phyloP scores from a whole-genome alignment of 768 basidiomycete genomes.

The Tulasnella sp. region DNA sequence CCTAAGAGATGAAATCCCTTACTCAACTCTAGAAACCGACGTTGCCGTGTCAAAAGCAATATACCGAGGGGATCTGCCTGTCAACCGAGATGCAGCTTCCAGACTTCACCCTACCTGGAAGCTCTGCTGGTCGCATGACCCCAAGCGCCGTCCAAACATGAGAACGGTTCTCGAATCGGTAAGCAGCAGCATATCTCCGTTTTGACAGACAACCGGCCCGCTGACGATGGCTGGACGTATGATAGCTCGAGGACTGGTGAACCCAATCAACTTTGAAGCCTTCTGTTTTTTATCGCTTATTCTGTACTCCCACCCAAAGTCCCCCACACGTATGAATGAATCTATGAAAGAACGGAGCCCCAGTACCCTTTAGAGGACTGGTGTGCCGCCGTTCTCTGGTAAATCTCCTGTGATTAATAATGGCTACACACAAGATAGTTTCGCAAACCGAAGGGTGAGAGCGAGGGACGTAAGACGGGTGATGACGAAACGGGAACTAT shows the following conservation, averaged over 20 bases:
- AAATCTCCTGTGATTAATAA: no score
- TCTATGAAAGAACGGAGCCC: neutral
- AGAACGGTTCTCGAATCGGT: neutral
- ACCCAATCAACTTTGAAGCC: neutral
- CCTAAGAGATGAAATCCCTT: neutral
- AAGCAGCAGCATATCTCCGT: neutral
- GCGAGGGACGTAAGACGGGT: no score
- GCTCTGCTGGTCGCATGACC: neutral
- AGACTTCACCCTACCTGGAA: neutral
- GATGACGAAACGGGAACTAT: no score
- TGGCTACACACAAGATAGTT: no score
- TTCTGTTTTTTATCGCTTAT: no score
- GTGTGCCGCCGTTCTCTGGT: no score
- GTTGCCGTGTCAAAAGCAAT: neutral
- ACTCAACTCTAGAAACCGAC: neutral
- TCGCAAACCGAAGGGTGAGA: no score
- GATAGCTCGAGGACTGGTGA: neutral
- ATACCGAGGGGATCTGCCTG: neutral
- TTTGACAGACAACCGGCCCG: neutral
- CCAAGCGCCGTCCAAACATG: neutral
- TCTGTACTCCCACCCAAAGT: no score
- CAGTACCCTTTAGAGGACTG: no score
- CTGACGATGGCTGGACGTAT: neutral
- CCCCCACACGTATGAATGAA: neutral
- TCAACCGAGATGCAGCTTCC: neutral